Base-by-base conservation (phyloP, 2,329 filamentous ascomycete species). In the Escovopsis sp. region DNA sequence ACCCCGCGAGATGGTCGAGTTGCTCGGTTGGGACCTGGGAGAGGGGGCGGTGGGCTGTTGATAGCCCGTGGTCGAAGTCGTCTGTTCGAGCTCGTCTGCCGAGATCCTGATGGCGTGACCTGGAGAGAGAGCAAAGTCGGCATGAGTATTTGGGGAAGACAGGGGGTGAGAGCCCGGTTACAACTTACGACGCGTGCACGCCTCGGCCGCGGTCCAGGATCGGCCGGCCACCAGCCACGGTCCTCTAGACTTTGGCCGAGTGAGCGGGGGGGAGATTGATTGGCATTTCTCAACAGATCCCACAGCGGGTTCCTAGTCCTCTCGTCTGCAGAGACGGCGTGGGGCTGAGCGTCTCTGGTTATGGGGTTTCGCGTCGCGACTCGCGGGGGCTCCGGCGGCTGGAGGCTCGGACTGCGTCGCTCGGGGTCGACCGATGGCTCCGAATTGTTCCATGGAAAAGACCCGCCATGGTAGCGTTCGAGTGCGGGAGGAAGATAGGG, bases 1-100 rank as follows among this genome's bases (percentile, higher is more conserved):
- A 82, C 38, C 4, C 46, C 50, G 12, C 46, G 39, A 12, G 37
- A 30, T 26, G 41, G 43, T n/a, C 44, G 47, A 8, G 23, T 32
- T 33, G 39, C 6, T 9, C 12, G n/a, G 6, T 32, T 18, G 30
- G 12, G 41, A 12, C 30, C 34, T 7, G 40, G 23, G 6, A 23
- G 23, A 23, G 23, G 23, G 23, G 23, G 23, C 23, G 23, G 23
- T 4, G 23, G 23, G 23, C 23, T 23, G 23, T 23, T 23, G 23
- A 23, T 23, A 23, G 23, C 23, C 23, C 23, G 23, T 23, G 23
- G 23, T 6, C 23, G 23, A 23, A 23, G 23, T 23, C 23, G 23
- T 23, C 23, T 23, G 23, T 23, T 23, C 23, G 23, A 23, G 23
- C 6, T 23, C 23, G 32, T 34, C 8, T 30, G 42, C 19, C 42